These are phyloP conservation scores for Candida neerlandica DNA, from an alignment of 1,139 yeast genomes.

Conservation along the genomic window DNA sequence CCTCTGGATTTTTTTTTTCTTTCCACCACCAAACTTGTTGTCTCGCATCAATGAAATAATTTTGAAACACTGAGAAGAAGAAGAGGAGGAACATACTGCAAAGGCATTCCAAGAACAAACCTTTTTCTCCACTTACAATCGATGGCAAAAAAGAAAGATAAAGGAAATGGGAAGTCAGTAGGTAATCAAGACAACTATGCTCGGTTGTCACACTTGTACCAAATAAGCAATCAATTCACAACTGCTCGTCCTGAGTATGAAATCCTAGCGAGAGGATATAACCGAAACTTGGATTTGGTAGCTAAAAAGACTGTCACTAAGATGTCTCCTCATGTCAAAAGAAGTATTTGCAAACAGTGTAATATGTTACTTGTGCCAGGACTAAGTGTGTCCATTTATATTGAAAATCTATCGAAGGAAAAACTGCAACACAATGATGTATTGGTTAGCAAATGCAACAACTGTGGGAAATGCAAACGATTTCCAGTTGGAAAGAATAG, in stretches of 20 bases:
- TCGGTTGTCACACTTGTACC: slow-evolving; percentile 59
- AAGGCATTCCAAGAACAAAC: slow-evolving; percentile 5
- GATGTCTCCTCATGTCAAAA: slow-evolving; percentile 60
- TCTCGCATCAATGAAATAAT: neutral
- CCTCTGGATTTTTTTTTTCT: slow-evolving; percentile 3
- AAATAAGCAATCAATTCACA: slow-evolving; percentile 40
- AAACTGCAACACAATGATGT: slow-evolving; percentile 34
- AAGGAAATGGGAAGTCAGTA: slow-evolving; percentile 27
- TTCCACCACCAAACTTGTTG: neutral
- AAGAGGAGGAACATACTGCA: neutral
- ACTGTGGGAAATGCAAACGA: slow-evolving; percentile 29
- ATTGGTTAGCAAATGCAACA: slow-evolving; percentile 29
- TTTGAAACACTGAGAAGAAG: slow-evolving; percentile 6
- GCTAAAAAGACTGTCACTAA: slow-evolving; percentile 66
- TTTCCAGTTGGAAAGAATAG: slow-evolving; percentile 39
- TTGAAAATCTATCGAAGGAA: slow-evolving; percentile 30
- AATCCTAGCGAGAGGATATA: slow-evolving; percentile 51
- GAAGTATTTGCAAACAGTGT: slow-evolving; percentile 65
- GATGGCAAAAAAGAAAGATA: slow-evolving; percentile 11
- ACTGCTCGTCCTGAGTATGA: slow-evolving; percentile 20
- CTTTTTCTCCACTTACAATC: neutral
- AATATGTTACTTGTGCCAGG: slow-evolving; percentile 52
- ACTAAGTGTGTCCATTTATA: slow-evolving; percentile 31
- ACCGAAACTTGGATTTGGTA: slow-evolving; percentile 49
- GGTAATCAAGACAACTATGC: slow-evolving; percentile 63